phyloP scores from a whole-genome alignment of 108 stramenopile species.

The Conticribra guillardii region DNA sequence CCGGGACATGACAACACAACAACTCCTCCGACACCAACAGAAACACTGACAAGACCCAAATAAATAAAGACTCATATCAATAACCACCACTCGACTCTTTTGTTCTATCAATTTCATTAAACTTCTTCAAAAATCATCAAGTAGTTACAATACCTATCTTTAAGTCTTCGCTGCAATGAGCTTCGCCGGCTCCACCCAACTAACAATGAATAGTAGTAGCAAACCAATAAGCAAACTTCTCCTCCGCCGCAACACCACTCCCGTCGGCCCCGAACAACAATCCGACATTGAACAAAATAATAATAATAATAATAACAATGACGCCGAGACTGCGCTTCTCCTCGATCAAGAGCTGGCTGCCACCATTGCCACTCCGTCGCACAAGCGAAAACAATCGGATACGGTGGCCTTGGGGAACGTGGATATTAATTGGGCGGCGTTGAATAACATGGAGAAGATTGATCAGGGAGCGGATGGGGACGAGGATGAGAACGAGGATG shows the following conservation, averaged over 20 bases:
- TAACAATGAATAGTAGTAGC: neutral
- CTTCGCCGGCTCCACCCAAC: neutral
- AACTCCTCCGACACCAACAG: too few relatives aligned
- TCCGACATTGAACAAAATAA: neutral
- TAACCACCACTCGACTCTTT: too few relatives aligned
- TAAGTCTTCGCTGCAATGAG: neutral
- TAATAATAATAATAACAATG: too few relatives aligned
- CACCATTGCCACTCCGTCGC: slow-evolving; percentile 12
- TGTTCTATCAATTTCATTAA: too few relatives aligned
- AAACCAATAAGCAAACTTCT: neutral
- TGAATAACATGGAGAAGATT: slow-evolving; percentile 13
- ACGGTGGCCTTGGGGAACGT: slow-evolving; percentile 2
- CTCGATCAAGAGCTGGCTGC: neutral
- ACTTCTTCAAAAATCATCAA: too few relatives aligned
- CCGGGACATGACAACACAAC: too few relatives aligned
- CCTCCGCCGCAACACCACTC: neutral
- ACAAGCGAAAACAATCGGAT: slow-evolving; percentile 34
- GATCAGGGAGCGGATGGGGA: slow-evolving; percentile 17
- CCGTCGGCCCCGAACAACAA: neutral
- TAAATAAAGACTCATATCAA: too few relatives aligned
- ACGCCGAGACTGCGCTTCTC: neutral
- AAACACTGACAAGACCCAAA: too few relatives aligned
- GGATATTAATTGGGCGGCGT: neutral
- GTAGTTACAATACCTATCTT: too few relatives aligned
- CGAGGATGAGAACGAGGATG: slow-evolving; percentile 20